Evolutionary conservation across 2,329 filamentous ascomycete genomes (phyloP).

Genomic region (Coniochaeta hoffmannii): DNA sequence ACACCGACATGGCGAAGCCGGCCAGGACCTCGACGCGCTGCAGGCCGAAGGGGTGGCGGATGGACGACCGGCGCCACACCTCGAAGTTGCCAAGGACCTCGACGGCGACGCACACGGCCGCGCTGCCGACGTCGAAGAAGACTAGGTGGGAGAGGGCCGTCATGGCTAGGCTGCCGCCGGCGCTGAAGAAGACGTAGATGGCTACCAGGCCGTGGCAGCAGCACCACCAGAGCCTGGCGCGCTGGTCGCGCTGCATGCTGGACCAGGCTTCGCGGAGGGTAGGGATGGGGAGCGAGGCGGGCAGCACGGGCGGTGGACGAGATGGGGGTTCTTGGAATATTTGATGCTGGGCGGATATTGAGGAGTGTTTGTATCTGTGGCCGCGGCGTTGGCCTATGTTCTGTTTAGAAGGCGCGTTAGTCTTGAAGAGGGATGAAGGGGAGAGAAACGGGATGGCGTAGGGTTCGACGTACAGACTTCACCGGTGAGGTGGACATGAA

Average conservation of each 20-base stretch:
- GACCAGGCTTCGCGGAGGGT: slow-evolving; percentile 81
- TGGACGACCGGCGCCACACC: slow-evolving; percentile 88
- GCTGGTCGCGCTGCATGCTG: slow-evolving; percentile 86
- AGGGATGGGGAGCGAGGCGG: slow-evolving; percentile 85
- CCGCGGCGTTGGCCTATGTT: slow-evolving; percentile 87
- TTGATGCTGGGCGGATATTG: slow-evolving; percentile 79
- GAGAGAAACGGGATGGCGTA: not conserved
- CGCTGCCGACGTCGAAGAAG: slow-evolving; percentile 91
- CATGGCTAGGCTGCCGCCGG: slow-evolving; percentile 79
- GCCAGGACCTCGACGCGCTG: slow-evolving; percentile 90
- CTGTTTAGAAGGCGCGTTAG: slow-evolving; percentile 30
- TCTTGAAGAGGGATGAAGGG: not conserved
- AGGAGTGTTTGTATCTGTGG: slow-evolving; percentile 97
- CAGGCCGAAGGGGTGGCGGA: slow-evolving; percentile 88
- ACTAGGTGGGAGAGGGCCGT: slow-evolving; percentile 89
- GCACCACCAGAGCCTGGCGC: slow-evolving; percentile 78
- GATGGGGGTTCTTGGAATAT: slow-evolving; percentile 91
- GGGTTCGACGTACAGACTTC: slow-evolving; percentile 57
- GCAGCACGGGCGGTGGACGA: slow-evolving; percentile 78
- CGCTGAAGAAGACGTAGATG: slow-evolving; percentile 76
- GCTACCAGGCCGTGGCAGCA: slow-evolving; percentile 80
- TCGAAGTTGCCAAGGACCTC: slow-evolving; percentile 96
- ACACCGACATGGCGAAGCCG: slow-evolving; percentile 92
- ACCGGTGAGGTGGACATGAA: slow-evolving; percentile 67
- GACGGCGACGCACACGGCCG: slow-evolving; percentile 82